Evolutionary conservation across 306 rosid species (phyloP).

Genomic region (Rosa rugosa): DNA sequence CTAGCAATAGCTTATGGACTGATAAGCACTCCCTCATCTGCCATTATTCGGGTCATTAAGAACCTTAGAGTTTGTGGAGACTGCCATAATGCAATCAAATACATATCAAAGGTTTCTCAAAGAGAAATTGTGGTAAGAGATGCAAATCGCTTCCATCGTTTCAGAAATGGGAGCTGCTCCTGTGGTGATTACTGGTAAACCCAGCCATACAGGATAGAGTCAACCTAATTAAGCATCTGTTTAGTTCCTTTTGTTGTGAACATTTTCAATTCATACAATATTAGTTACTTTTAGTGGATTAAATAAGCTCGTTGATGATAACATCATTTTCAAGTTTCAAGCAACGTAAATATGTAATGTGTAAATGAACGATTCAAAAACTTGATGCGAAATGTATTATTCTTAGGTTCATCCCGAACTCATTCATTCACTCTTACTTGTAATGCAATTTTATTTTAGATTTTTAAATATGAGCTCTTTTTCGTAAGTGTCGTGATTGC

Average conservation of each 20-base stretch:
- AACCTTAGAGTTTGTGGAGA: constrained; percentile 79
- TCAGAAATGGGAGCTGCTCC: constrained; percentile 47
- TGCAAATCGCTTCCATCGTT: constrained; percentile 78
- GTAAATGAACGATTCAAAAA: not conserved
- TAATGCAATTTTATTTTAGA: too few species aligned
- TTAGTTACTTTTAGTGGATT: not conserved
- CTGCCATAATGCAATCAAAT: constrained; percentile 76
- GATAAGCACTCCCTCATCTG: constrained; percentile 47
- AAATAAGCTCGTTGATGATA: not conserved
- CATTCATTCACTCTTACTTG: too few species aligned
- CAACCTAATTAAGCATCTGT: not conserved
- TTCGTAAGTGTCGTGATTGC: too few species aligned
- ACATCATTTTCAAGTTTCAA: not conserved
- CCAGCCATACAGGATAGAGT: not conserved
- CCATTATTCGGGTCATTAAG: constrained; percentile 60
- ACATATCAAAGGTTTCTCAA: constrained; percentile 50
- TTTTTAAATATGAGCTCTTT: too few species aligned
- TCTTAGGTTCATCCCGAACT: too few species aligned
- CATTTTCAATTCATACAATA: not conserved
- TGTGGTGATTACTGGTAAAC: constrained; percentile 61
- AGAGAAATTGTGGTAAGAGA: constrained; percentile 72
- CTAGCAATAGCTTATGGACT: constrained; percentile 64
- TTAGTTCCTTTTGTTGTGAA: not conserved
- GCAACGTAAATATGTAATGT: not conserved
- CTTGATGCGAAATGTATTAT: not conserved